Conservation (phyloP, 2,329 filamentous ascomycete species). For the Neurospora crassa region DNA sequence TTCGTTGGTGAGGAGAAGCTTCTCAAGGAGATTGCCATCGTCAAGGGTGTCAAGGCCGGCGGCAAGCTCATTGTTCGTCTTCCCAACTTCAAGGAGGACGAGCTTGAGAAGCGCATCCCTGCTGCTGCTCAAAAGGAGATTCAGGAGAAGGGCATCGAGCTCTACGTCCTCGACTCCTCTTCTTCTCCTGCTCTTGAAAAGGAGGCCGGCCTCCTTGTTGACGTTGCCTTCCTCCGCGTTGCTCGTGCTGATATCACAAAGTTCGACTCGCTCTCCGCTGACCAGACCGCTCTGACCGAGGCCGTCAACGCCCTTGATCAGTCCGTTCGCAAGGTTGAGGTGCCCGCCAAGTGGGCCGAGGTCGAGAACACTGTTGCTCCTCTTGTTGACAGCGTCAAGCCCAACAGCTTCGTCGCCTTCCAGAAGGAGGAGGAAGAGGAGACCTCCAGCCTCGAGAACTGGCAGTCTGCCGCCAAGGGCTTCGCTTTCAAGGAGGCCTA, state of each 20-base stretch:
- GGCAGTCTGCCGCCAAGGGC: slow-evolving; percentile 78
- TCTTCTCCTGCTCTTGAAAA: slow-evolving; percentile 59
- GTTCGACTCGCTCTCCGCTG: slow-evolving; percentile 47
- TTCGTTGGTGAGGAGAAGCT: slow-evolving; percentile 74
- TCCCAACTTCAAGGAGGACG: slow-evolving; percentile 74
- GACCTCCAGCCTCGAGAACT: slow-evolving; percentile 56
- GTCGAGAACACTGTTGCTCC: slow-evolving; percentile 30
- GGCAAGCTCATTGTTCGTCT: slow-evolving; percentile 69
- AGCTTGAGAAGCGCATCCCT: slow-evolving; percentile 79
- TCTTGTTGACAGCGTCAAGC: slow-evolving; percentile 59
- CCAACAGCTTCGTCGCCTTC: slow-evolving; percentile 76
- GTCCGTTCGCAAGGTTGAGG: slow-evolving; percentile 61
- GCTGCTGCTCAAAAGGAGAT: slow-evolving; percentile 60
- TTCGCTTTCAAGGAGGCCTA: slow-evolving; percentile 94
- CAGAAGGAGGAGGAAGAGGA: slow-evolving; percentile 67
- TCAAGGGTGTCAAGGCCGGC: slow-evolving; percentile 58
- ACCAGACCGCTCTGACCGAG: slow-evolving; percentile 40
- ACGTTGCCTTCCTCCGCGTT: slow-evolving; percentile 76
- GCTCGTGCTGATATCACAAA: slow-evolving; percentile 62
- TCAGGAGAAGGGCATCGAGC: slow-evolving; percentile 56
- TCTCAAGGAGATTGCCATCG: slow-evolving; percentile 65
- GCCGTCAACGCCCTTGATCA: slow-evolving; percentile 58
- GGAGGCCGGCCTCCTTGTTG: slow-evolving; percentile 56
- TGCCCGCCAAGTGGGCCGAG: slow-evolving; percentile 73
- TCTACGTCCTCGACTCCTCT: slow-evolving; percentile 68